These are phyloP conservation scores for Pseudogymnoascus verrucosus DNA, from an alignment of 2,329 filamentous ascomycete species.

Conservation along the genomic window DNA sequence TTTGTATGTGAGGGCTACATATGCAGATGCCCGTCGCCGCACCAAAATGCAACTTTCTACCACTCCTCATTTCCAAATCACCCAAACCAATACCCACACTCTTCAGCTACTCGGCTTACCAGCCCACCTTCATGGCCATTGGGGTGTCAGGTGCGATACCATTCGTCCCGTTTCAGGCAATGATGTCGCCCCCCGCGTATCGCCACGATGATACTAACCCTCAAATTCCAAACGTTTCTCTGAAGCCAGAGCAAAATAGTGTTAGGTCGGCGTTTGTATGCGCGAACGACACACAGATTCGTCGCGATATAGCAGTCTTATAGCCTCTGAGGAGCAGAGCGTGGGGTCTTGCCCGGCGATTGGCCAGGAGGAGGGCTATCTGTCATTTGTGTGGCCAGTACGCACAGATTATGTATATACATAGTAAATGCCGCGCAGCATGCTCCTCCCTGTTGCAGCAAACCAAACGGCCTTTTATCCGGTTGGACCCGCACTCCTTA, in stretches of 20 bases:
- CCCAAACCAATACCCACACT: background rate
- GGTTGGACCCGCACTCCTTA: slow-evolving; percentile 3
- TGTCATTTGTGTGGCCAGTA: background rate
- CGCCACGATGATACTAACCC: background rate
- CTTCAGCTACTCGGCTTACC: background rate
- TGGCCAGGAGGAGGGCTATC: background rate
- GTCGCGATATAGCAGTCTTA: slow-evolving; percentile 1
- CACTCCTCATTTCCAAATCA: background rate
- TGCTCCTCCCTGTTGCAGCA: background rate
- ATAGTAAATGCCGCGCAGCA: background rate
- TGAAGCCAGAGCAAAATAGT: background rate
- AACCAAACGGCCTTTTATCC: slow-evolving; percentile 1
- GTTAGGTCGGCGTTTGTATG: slow-evolving; percentile 1
- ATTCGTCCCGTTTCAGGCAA: background rate
- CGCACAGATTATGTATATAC: background rate
- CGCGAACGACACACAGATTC: background rate
- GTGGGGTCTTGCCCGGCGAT: background rate
- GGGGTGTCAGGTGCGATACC: background rate
- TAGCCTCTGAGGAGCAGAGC: background rate
- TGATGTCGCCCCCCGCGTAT: background rate
- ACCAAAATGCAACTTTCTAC: background rate
- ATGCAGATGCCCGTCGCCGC: background rate
- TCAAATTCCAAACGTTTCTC: background rate
- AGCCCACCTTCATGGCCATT: background rate
- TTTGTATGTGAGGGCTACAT: background rate